These are phyloP conservation scores for Volvox carteri DNA, from an alignment of 163 green algal genomes.

Conservation along the genomic window DNA sequence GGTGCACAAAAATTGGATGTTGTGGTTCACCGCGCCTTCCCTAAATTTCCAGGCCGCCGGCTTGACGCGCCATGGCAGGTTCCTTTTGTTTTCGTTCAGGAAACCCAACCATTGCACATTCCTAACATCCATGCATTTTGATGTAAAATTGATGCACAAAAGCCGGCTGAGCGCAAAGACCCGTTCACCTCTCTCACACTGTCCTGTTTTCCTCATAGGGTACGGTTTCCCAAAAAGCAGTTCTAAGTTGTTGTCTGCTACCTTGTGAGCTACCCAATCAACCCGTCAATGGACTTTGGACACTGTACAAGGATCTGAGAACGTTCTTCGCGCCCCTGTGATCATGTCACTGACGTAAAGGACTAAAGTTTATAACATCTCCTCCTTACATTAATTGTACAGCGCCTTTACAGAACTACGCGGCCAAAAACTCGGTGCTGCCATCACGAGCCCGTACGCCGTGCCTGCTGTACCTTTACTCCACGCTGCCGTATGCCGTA, in stretches of 20 bases:
- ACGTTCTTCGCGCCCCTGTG: neutral
- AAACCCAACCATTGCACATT: neutral
- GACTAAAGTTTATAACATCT: neutral
- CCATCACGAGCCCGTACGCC: no score
- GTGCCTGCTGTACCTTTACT: neutral
- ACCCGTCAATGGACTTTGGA: neutral
- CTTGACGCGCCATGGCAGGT: neutral
- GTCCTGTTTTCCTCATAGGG: neutral
- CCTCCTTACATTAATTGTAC: no score
- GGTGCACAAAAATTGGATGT: neutral
- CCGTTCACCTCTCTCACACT: conserved; percentile 21
- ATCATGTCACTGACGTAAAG: neutral
- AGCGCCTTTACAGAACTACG: no score
- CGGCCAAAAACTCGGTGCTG: no score
- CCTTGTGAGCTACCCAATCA: neutral
- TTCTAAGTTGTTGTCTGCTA: neutral
- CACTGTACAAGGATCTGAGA: neutral
- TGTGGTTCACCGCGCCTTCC: neutral
- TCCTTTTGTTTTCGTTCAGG: neutral
- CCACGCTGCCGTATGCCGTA: neutral
- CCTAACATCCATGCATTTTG: neutral
- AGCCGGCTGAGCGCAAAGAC: neutral
- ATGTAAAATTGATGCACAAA: neutral
- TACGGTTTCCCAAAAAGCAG: neutral
- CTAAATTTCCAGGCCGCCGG: neutral